Conservation (phyloP, 805 yeast species). For the Spathaspora boniae region DNA sequence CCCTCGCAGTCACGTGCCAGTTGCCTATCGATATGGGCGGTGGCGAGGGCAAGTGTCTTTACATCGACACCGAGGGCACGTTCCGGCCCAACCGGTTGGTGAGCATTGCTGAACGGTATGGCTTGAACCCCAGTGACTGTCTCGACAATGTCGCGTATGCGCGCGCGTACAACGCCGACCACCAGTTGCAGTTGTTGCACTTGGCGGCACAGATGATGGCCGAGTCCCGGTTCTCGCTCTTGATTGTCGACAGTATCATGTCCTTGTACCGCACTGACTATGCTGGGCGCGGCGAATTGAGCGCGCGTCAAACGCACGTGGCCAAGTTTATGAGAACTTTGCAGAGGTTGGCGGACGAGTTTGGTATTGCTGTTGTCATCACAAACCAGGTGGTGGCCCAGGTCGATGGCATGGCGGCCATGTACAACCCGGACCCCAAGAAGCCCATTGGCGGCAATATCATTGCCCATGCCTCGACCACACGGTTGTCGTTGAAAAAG, state of each 20-base stretch:
- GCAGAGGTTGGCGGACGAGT: conserved; percentile 94
- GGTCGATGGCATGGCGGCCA: conserved; percentile 83
- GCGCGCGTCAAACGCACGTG: conserved; percentile 91
- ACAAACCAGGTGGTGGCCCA: conserved; percentile 95
- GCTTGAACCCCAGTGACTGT: conserved; percentile 90
- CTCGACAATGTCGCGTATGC: conserved; percentile 96
- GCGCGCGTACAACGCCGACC: conserved; percentile 95
- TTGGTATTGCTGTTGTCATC: conserved; percentile 94
- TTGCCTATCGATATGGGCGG: conserved; percentile 96
- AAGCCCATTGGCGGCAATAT: conserved; percentile 99
- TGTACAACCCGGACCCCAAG: conserved; percentile 93
- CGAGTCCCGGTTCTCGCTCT: conserved; percentile 81
- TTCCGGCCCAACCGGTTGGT: conserved; percentile 89
- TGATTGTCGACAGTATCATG: conserved; percentile 97
- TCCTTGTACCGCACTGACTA: conserved; percentile 93
- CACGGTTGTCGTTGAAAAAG: conserved; percentile 84
- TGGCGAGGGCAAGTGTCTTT: conserved; percentile 95
- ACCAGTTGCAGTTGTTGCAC: conserved; percentile 79
- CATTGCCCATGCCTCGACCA: conserved; percentile 94
- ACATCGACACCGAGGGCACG: conserved; percentile 96
- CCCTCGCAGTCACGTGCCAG: conserved; percentile 95
- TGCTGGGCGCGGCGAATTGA: conserved; percentile 91
- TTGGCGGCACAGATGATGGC: conserved; percentile 97
- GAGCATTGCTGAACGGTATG: conserved; percentile 87
- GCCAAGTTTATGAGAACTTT: conserved; percentile 89